Percentiles rank a stretch among this genome's conserved stretches.
Conservation (phyloP, 2,329 filamentous ascomycete genomes). For the Geosmithia flava region DNA sequence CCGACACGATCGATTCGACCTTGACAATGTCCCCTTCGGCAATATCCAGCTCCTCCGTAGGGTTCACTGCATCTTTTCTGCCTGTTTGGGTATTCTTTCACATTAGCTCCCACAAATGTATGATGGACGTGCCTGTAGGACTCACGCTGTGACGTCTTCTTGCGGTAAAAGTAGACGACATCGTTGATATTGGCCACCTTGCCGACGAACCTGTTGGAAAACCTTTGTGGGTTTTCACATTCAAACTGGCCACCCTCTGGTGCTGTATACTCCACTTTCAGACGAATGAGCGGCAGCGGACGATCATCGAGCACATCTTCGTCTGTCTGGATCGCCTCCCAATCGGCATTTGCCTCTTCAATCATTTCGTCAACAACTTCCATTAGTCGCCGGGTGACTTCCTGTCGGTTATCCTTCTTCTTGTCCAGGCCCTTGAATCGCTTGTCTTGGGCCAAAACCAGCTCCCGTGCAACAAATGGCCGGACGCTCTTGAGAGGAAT, state of each 20-base stretch:
- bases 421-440: constrained; percentile 67
- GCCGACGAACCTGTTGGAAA: constrained; percentile 84
- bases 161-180: constrained; percentile 84
- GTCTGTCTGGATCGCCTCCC: constrained; percentile 65
- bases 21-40: constrained; percentile 58
- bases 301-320: constrained; percentile 44
- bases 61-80: constrained; percentile 29
- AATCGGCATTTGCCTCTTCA: constrained; percentile 67
- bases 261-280: constrained; percentile 83
- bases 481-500: constrained; percentile 79
- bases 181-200: constrained; percentile 90
- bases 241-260: constrained; percentile 79
- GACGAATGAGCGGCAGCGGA: constrained; percentile 72
- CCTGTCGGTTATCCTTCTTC: constrained; percentile 70
- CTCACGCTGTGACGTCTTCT: constrained; percentile 51
- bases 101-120: neutral
- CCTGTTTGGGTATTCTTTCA: constrained; percentile 8
- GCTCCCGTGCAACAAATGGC: constrained; percentile 79
- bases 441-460: constrained; percentile 63
- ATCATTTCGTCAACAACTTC: constrained; percentile 78
- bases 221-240: constrained; percentile 88
- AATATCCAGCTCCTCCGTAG: constrained; percentile 50
- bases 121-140: neutral
- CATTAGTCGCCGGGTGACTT: constrained; percentile 68
- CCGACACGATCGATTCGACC: constrained; percentile 77